Evolutionary conservation across 2,329 filamentous ascomycete species (phyloP).

Genomic region (Pestalotiopsis sp.): DNA sequence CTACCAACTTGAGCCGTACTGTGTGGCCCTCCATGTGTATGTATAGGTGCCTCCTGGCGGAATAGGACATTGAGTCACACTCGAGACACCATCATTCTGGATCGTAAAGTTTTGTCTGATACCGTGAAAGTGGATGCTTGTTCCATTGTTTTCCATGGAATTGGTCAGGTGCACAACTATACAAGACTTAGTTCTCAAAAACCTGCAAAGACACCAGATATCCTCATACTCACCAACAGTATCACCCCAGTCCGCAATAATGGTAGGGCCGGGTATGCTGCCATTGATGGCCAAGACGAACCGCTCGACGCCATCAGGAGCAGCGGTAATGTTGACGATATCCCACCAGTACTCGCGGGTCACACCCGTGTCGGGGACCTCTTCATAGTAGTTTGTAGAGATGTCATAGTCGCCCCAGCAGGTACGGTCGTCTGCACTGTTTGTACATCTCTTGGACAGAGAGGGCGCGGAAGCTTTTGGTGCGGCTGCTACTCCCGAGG

Average conservation of each 20-base stretch:
- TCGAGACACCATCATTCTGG: slow-evolving; percentile 58
- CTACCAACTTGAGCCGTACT: slow-evolving; percentile 61
- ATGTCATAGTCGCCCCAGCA: slow-evolving; percentile 44
- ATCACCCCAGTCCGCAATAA: slow-evolving; percentile 51
- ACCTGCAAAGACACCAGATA: background rate
- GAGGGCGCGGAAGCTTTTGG: background rate
- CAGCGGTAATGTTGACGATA: slow-evolving; percentile 32
- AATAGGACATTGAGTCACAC: slow-evolving; percentile 52
- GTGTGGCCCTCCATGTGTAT: slow-evolving; percentile 59
- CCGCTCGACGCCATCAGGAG: slow-evolving; percentile 39
- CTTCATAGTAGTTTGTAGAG: slow-evolving; percentile 37
- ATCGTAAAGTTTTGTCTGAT: slow-evolving; percentile 58
- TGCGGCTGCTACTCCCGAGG: background rate
- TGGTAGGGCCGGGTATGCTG: slow-evolving; percentile 22
- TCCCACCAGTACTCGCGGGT: slow-evolving; percentile 42
- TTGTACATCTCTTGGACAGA: slow-evolving; percentile 17
- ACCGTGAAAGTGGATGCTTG: slow-evolving; percentile 66
- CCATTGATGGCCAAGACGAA: slow-evolving; percentile 44
- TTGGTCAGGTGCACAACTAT: slow-evolving; percentile 55
- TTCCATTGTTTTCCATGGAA: slow-evolving; percentile 53
- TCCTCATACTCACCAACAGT: background rate
- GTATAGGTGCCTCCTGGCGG: slow-evolving; percentile 53
- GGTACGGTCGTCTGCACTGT: slow-evolving; percentile 27
- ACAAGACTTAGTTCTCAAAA: background rate
- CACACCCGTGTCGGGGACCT: slow-evolving; percentile 40